Percentiles rank a stretch among this genome's conserved stretches.
These are phyloP conservation scores for Pleurotus ostreatus DNA, from an alignment of 768 basidiomycete genomes.

Conservation along the genomic window DNA sequence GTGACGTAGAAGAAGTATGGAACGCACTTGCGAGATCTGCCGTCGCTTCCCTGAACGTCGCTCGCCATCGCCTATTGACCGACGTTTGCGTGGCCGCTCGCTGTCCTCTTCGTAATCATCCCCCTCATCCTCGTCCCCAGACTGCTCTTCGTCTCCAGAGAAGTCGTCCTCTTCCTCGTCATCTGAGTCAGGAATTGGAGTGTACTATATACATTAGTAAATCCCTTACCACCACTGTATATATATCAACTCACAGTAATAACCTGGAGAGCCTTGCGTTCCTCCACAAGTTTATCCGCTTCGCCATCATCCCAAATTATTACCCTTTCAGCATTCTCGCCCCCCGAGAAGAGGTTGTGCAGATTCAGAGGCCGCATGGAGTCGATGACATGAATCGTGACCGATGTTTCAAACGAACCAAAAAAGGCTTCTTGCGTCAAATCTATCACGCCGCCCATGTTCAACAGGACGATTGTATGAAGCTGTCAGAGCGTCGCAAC, in stretches of 20 bases:
- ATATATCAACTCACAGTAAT: constrained; percentile 55
- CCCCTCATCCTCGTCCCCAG: constrained; percentile 35
- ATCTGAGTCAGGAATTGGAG: constrained; percentile 72
- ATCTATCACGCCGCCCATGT: constrained; percentile 88
- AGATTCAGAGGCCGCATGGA: constrained; percentile 89
- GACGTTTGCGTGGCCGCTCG: constrained; percentile 51
- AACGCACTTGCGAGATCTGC: constrained; percentile 21
- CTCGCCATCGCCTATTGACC: constrained; percentile 41
- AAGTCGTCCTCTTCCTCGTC: constrained; percentile 49
- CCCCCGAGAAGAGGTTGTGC: constrained; percentile 75
- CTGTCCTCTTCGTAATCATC: constrained; percentile 39
- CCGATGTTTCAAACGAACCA: constrained; percentile 57
- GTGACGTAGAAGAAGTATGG: constrained; percentile 8
- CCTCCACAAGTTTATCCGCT: constrained; percentile 62
- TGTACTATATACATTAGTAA: constrained; percentile 48
- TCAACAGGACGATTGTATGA: constrained; percentile 86
- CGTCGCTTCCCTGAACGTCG: constrained; percentile 6
- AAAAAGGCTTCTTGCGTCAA: constrained; percentile 74
- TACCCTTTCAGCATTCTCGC: constrained; percentile 65
- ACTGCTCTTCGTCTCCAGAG: constrained; percentile 43
- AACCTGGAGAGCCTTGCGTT: constrained; percentile 81
- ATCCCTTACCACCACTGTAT: constrained; percentile 3
- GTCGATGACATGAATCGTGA: constrained; percentile 91
- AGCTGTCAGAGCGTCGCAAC: constrained; percentile 40
- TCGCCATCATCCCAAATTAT: constrained; percentile 93